Evolutionary conservation across 371 early-diverging fungal species (phyloP), one percentile per base, ranked within the genome.

Genomic region (Dipsacomyces acuminosporus): DNA sequence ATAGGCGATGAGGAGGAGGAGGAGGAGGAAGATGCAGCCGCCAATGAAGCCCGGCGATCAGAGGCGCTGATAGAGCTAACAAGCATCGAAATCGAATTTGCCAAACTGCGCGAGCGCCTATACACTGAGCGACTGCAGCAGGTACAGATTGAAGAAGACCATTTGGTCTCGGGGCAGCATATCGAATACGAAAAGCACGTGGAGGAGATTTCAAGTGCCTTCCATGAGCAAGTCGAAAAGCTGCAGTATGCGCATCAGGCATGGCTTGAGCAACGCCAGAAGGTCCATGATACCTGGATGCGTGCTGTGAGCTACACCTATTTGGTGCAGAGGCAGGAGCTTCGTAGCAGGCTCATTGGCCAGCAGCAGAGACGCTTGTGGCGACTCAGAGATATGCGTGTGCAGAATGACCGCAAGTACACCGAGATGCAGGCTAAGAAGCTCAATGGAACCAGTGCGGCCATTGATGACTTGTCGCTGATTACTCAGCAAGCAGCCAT

Each of bases 1-100:
- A n/a, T n/a, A n/a, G n/a, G n/a, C n/a, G n/a, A n/a, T n/a, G 38
- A 38, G 6, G 45, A 33, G 13, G 36, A 22, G n/a, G 57, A 48
- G 14, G 36, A 40, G 6, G 48, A 47, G 17, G 45, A 52, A n/a
- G 59, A 58, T 33, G 48, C 36, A 9, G 30, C 26, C 7, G 51
- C 41, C n/a, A 53, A 54, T 50, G 70, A 70, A 48, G 48, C 66
- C n/a, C 64, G 66, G 51, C 59, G 70, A n/a, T 43, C 65, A 0
- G 60, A 46, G 25, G 70, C 70, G 15, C 38, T 70, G 26, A 22
- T 43, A 8, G 70, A 70, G 41, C 61, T 70, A 35, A 60, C 66
- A 14, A 34, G 54, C 38, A 70, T 70, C 30, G 70, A 70, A 49
- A 56, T 70, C 20, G 70, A 55, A 53, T 70, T 70, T 70, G 70